Evolutionary conservation across 208 protist genomes (phyloP), one percentile per base, ranked within the genome.

Genomic region (Porcisia hertigi): DNA sequence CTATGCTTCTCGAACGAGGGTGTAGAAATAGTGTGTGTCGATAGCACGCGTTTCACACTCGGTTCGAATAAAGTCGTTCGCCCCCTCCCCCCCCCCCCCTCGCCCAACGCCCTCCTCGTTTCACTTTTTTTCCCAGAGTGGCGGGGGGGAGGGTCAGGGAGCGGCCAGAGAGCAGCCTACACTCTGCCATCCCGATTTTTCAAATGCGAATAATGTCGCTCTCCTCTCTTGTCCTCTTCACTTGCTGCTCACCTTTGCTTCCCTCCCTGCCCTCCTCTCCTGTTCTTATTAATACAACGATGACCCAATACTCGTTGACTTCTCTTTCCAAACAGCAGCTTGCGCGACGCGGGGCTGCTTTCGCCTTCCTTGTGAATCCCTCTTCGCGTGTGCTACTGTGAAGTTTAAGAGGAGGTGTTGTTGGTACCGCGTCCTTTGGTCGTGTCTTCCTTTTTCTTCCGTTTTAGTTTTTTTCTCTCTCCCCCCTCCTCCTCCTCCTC

Each of bases 191-290:
- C 47, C 4, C 45, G 43, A 18, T 58, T 75, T 36, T 57, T 67
- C 3, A 0, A 64, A 75, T 54, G 59, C n/a, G 45, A 47, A 36
- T 47, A 54, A 39, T 49, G 14, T 11, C 23, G 16, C 43, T 43
- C 36, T 59, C 43, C 54, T 69, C 58, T 69, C 45, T 66, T 75
- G 52, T 30, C 23, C 39, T n/a, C 62, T 53, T 64, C 62, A 47
- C 62, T 66, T 23, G 30, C 57, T n/a, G 20, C 20, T 60, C 7
- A 0, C 57, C 20, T 5, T 12, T 60, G 34, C 36, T 23, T 20
- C 62, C 45, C n/a, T 58, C 36, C 5, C 47, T 47, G 23, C 67
- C 30, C 25, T 16, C 47, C 8, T 49, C 41, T 52, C 36, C 9
- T 63, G 12, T 8, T 39, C 41, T 54, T 57, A 7, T 34, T 36